phyloP scores from a whole-genome alignment of 192 early-diverging fungal genomes.

The Mortierella antarctica region DNA sequence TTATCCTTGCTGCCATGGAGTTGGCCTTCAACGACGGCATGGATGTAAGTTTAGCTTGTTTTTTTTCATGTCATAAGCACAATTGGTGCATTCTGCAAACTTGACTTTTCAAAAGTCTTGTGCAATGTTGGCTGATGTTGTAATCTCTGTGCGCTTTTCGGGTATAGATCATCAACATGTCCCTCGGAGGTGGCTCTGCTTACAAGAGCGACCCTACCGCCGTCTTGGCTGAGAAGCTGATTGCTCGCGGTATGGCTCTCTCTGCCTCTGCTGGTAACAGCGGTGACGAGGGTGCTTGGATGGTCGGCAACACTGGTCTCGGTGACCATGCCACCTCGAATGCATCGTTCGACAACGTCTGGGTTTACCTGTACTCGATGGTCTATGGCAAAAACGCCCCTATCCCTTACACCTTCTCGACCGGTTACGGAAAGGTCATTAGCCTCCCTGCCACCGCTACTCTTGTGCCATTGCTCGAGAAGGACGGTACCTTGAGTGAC shows the following conservation, averaged over 20 bases:
- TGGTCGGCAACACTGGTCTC: slow-evolving; percentile 67
- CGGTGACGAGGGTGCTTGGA: slow-evolving; percentile 69
- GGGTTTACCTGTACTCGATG: slow-evolving; percentile 7
- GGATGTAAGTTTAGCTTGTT: slow-evolving; percentile 63
- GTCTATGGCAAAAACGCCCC: slow-evolving; percentile 14
- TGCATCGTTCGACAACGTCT: slow-evolving; percentile 24
- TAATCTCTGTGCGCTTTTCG: background rate
- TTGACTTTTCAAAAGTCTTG: slow-evolving; percentile 7
- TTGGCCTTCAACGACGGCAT: slow-evolving; percentile 76
- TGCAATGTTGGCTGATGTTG: slow-evolving; percentile 2
- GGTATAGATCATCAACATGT: slow-evolving; percentile 72
- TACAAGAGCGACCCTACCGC: slow-evolving; percentile 68
- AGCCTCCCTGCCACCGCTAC: slow-evolving; percentile 52
- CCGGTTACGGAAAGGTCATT: slow-evolving; percentile 28
- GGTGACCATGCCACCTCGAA: slow-evolving; percentile 61
- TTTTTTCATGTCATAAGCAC: slow-evolving; percentile 34
- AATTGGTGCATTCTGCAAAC: slow-evolving; percentile 4
- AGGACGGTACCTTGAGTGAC: slow-evolving; percentile 24
- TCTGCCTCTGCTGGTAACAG: slow-evolving; percentile 82
- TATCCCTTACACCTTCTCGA: slow-evolving; percentile 15
- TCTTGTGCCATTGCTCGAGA: slow-evolving; percentile 32
- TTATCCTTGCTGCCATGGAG: slow-evolving; percentile 83
- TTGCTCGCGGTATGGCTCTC: slow-evolving; percentile 66
- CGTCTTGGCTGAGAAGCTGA: slow-evolving; percentile 57
- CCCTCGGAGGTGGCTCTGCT: slow-evolving; percentile 69